phyloP scores from a whole-genome alignment of 2,329 filamentous ascomycete genomes.

The Aureobasidium sp. region DNA sequence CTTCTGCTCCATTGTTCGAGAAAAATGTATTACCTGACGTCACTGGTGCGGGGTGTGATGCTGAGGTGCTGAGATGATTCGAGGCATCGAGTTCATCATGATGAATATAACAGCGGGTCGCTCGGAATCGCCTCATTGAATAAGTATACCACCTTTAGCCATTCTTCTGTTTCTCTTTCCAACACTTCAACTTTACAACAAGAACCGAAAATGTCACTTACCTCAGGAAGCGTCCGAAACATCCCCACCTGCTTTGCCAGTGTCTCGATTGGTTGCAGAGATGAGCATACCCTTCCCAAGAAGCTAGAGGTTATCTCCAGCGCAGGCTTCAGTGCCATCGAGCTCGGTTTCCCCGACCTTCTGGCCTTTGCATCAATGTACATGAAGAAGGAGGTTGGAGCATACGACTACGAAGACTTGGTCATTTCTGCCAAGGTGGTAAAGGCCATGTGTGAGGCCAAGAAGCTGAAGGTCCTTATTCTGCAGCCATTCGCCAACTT shows the following conservation, averaged over 20 bases:
- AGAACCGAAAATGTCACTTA: constrained; percentile 25
- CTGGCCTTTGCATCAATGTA: constrained; percentile 48
- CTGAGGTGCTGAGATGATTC: neutral
- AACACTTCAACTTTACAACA: neutral
- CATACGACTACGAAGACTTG: constrained; percentile 52
- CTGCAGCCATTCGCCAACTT: constrained; percentile 70
- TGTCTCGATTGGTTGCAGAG: constrained; percentile 44
- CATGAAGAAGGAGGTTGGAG: constrained; percentile 39
- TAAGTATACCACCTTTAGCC: neutral
- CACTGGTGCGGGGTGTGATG: neutral
- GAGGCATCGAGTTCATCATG: neutral
- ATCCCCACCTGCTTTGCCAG: constrained; percentile 48
- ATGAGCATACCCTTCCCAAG: constrained; percentile 45
- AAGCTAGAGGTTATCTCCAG: constrained; percentile 55
- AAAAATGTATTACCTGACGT: neutral
- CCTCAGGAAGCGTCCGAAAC: constrained; percentile 26
- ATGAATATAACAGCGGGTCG: constrained; percentile 4
- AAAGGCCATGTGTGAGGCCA: constrained; percentile 43
- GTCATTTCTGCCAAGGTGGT: constrained; percentile 47
- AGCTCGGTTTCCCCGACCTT: constrained; percentile 67
- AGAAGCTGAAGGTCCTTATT: constrained; percentile 56
- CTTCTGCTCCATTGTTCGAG: neutral
- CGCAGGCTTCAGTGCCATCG: constrained; percentile 59
- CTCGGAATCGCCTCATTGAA: neutral
- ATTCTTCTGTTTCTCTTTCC: neutral